Percentiles rank a stretch among this genome's conserved stretches.
These are phyloP conservation scores for Podaxis sp. DNA, from an alignment of 768 basidiomycete genomes.

Conservation along the genomic window DNA sequence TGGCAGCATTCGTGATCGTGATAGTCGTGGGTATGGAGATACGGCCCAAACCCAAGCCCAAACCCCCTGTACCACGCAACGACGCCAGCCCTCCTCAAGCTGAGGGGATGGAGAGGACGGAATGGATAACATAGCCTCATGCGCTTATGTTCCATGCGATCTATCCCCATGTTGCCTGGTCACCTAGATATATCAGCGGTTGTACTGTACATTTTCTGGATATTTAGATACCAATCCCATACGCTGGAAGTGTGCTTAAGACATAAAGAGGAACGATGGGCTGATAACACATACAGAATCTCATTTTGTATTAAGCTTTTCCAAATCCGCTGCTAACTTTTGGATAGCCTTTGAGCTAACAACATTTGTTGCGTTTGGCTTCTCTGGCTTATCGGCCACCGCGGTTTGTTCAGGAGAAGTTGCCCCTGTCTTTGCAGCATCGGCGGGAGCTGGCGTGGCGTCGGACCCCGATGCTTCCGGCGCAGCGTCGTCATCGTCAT, in stretches of 20 bases:
- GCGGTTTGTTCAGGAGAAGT: constrained; percentile 2
- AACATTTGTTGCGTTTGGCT: constrained; percentile 16
- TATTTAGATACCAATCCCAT: constrained; percentile 6
- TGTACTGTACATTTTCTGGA: constrained; percentile 12
- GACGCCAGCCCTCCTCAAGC: constrained; percentile 29
- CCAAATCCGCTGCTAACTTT: constrained; percentile 48
- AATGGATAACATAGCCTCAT: constrained; percentile 30
- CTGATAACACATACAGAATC: constrained; percentile 26
- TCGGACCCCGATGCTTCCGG: constrained; percentile 27
- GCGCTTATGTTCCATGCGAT: constrained; percentile 1
- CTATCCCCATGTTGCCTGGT: background rate
- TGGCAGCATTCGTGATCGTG: constrained; percentile 65
- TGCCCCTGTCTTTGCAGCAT: constrained; percentile 21
- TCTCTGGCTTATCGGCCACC: constrained; percentile 13
- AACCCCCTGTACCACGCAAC: constrained; percentile 22
- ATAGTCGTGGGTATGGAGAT: constrained; percentile 75
- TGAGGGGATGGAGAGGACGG: constrained; percentile 34
- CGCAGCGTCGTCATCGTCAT: constrained; percentile 46
- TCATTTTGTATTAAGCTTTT: constrained; percentile 59
- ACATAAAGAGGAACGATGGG: constrained; percentile 21
- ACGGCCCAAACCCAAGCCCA: constrained; percentile 39
- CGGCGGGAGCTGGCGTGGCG: constrained; percentile 18
- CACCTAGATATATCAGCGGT: constrained; percentile 3
- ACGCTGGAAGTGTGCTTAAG: constrained; percentile 9
- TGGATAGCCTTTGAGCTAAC: constrained; percentile 21